A percentile compares a stretch with the other conserved stretches of the same genome.
Conservation (phyloP, 2,329 filamentous ascomycete species). For the Ustilaginoidea virens region DNA sequence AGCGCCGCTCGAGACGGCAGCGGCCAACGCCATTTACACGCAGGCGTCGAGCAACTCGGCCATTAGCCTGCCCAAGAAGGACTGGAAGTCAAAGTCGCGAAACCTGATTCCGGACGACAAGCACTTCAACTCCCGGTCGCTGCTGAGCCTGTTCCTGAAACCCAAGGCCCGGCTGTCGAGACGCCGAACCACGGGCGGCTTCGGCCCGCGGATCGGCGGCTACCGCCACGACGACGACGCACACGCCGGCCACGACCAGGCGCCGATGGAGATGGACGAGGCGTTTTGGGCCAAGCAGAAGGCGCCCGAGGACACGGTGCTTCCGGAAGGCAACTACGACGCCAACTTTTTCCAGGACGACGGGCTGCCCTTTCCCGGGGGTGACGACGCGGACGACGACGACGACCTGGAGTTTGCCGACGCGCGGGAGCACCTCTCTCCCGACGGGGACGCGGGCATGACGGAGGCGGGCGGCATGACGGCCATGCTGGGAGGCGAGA, state of each 20-base stretch:
- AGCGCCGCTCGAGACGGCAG: constrained; percentile 52
- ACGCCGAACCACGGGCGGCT: constrained; percentile 32
- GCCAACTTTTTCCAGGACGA: constrained; percentile 97
- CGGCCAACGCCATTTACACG: constrained; percentile 68
- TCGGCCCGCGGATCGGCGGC: constrained; percentile 24
- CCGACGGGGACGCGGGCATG: constrained; percentile 35
- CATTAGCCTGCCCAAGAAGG: constrained; percentile 79
- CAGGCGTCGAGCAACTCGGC: constrained; percentile 64
- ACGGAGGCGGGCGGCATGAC: constrained; percentile 33
- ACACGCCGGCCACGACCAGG: constrained; percentile 36
- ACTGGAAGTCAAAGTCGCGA: constrained; percentile 86
- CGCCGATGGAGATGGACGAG: constrained; percentile 75
- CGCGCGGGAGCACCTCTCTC: constrained; percentile 64
- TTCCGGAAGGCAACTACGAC: constrained; percentile 69
- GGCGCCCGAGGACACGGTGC: constrained; percentile 42
- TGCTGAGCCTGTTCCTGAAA: constrained; percentile 84
- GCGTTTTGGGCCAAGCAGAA: constrained; percentile 81
- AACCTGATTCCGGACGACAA: constrained; percentile 95
- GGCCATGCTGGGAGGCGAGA: constrained; percentile 34
- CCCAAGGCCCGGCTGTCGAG: constrained; percentile 74
- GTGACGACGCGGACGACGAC: constrained; percentile 44
- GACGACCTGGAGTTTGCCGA: constrained; percentile 65
- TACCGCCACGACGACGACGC: constrained; percentile 22
- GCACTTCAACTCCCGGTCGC: constrained; percentile 87
- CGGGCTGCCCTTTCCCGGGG: constrained; percentile 51